Percentiles rank a stretch among this genome's conserved stretches.
phyloP scores from a whole-genome alignment of 257 asterid genomes.

The Solanum paucissectum region DNA sequence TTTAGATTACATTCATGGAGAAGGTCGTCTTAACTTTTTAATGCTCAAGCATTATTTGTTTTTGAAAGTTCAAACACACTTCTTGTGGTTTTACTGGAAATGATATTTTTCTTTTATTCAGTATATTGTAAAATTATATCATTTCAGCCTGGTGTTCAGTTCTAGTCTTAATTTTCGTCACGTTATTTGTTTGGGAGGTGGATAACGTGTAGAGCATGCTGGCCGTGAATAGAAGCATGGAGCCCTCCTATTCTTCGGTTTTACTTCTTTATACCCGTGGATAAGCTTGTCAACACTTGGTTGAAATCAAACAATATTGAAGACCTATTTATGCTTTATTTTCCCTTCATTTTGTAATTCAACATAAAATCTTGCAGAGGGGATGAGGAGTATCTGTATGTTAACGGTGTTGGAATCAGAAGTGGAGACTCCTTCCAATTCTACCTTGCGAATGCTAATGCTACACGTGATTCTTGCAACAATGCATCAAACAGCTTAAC shows the following conservation, averaged over 20 bases:
- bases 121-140: neutral
- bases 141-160: neutral
- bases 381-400: conserved; percentile 60
- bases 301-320: neutral
- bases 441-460: conserved; percentile 41
- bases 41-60: neutral
- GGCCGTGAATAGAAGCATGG: neutral
- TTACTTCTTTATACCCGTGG: neutral
- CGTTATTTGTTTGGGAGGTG: neutral
- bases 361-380: conserved; percentile 33
- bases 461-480: conserved; percentile 33
- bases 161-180: neutral
- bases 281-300: neutral
- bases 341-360: neutral
- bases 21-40: neutral
- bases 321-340: neutral
- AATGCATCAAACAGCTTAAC: conserved; percentile 28
- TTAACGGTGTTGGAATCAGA: conserved; percentile 41
- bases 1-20: neutral
- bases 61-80: neutral
- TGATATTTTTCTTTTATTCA: neutral
- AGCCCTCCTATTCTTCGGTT: neutral
- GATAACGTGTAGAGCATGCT: neutral
- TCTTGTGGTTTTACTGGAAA: neutral
- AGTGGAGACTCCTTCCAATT: conserved; percentile 65